Evolutionary conservation across 2,329 filamentous ascomycete genomes (phyloP), one percentile per base, ranked within the genome.

Genomic region (Calycina marina): DNA sequence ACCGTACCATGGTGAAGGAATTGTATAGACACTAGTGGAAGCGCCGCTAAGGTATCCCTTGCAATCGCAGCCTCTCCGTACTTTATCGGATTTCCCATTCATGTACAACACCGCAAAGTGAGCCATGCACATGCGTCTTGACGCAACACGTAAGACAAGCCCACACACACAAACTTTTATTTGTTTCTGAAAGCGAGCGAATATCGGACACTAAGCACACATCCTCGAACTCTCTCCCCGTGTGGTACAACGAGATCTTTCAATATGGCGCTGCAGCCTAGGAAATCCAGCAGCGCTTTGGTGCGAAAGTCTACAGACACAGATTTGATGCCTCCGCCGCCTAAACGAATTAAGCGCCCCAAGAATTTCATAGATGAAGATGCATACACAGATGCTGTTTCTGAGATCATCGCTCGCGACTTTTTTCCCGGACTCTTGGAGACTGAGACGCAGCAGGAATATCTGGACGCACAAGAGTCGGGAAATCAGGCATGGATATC

Each of bases 381-480:
- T 45, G 75, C 79, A 32, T 98, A 98, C 56, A 90, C 84, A 2
- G 75, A 85, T 36, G 80, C 82, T 1, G 65, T 98, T 16, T 93
- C 86, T 0, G 78, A 90, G 45, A 96, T 98, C 51, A 93, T 98
- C 41, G 83, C 84, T 6, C 76, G 90, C 43, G 90, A 98, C 62
- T 98, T 93, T 62, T 98, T 96, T 49, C 90, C 90, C 0, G 90
- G 88, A 0, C 65, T 98, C 0, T 61, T 86, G 4, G 85, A 96
- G 53, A 77, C 76, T 10, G 76, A 93, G 47, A 78, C 77, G 1
- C 85, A 94, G 54, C 77, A 85, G 52, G 90, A 98, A 48, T 96
- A 94, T 46, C 64, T 98, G 17, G 78, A 92, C 49, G 90, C 90
- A 0, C 59, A 96, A 6, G 85, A 93, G 6, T 93, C 86, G 11